Conservation (phyloP, 2,329 filamentous ascomycete species). For the Sporothrix luriei region DNA sequence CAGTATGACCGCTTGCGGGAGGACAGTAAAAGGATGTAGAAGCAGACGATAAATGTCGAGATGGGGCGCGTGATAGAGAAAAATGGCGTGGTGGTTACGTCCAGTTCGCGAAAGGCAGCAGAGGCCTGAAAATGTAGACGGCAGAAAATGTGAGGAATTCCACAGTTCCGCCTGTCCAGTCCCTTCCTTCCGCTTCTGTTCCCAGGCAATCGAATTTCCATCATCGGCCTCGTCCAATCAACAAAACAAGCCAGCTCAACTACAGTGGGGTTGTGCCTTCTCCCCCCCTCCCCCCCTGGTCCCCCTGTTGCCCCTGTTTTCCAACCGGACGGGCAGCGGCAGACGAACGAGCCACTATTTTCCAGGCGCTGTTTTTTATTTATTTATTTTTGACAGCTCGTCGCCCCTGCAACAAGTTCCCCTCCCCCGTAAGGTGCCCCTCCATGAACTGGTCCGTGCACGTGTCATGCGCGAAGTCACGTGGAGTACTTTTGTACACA, state of each 20-base stretch:
- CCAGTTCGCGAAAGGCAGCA: not conserved
- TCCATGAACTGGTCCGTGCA: constrained; percentile 26
- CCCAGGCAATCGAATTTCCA: constrained; percentile 26
- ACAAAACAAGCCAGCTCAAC: constrained; percentile 30
- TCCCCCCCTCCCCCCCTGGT: not conserved
- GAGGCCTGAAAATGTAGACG: not conserved
- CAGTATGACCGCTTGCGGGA: not conserved
- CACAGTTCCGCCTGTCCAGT: not conserved
- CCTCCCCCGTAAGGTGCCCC: constrained; percentile 21
- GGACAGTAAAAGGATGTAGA: not conserved
- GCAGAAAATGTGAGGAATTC: not conserved
- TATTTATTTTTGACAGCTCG: constrained; percentile 24
- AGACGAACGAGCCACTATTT: constrained; percentile 10
- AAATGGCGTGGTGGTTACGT: no score
- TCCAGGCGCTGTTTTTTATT: constrained; percentile 24
- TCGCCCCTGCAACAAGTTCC: constrained; percentile 29
- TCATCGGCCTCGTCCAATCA: constrained; percentile 32
- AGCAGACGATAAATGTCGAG: not conserved
- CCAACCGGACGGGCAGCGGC: constrained; percentile 9
- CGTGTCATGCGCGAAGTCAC: constrained; percentile 16
- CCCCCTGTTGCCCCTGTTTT: constrained; percentile 10
- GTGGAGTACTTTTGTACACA: not conserved
- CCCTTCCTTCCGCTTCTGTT: constrained; percentile 2
- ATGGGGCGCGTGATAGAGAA: not conserved
- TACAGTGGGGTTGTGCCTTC: constrained; percentile 30